Base-by-base conservation (phyloP, 495 filamentous ascomycete species). In the Penicillium coffeae region DNA sequence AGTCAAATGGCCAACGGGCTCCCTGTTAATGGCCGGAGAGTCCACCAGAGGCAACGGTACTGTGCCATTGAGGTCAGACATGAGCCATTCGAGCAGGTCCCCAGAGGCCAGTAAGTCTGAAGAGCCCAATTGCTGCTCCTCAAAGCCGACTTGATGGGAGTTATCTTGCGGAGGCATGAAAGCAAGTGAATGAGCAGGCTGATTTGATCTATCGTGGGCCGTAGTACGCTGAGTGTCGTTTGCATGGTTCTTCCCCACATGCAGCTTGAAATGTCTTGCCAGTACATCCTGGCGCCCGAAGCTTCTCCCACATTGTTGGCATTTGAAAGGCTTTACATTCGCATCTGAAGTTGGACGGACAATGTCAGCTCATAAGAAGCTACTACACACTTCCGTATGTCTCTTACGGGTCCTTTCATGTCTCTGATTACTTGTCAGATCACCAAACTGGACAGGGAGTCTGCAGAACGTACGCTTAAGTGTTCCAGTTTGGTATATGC, bases 401-500 rank as follows among this genome's bases (percentile, higher is more conserved):
- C 3, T 38, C 54, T 30, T 36, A 51, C 48, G 48, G n/a, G 48
- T 56, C 40, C 54, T 38, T 30, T 56, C 48, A 45, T 52, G 54
- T 37, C 54, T 48, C 54, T 56, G 37, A 10, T n/a, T n/a, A 8
- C 10, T 15, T 8, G 51, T 50, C 21, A 51, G 21, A 39, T 21
- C 14, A n/a, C 9, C 16, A 7, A 19, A 8, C 9, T 9, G 13
- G 7, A 10, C 16, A 14, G 20, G n/a, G 10, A 19, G 7, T 20
- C 30, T 6, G 16, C 4, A 25, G 37, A 16, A 49, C 52, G 16
- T 43, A 56, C 48, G 10, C 30, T 59, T 6, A 59, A 42, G 34
- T 59, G 56, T 37, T 56, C 56, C 16, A 50, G 30, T 43, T 59
- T 59, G 3, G 56, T 50, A 33, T 59, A 59, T 16, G n/a, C 33